phyloP scores from a whole-genome alignment of 2,329 filamentous ascomycete genomes.

The Chaetomiaceae sp. region DNA sequence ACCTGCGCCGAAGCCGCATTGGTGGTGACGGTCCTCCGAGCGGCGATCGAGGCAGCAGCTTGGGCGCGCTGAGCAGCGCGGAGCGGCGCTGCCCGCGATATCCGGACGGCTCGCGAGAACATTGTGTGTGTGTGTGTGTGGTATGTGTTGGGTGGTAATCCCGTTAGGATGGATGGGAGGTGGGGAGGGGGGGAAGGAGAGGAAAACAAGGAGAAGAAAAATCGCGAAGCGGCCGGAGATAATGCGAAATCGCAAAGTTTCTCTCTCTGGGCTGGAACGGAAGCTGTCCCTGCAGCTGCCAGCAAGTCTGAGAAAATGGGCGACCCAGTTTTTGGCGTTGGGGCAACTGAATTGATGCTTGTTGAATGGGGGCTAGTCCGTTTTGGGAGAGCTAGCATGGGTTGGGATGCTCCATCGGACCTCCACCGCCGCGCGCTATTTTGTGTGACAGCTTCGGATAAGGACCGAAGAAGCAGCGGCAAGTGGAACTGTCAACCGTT shows the following conservation, averaged over 20 bases:
- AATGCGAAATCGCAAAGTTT: slow-evolving; percentile 21
- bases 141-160: neutral
- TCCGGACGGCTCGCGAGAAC: slow-evolving; percentile 67
- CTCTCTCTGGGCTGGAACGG: neutral
- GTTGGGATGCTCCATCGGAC: slow-evolving; percentile 17
- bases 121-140: slow-evolving; percentile 46
- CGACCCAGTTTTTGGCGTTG: slow-evolving; percentile 27
- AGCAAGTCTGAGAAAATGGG: slow-evolving; percentile 21
- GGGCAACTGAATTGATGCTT: slow-evolving; percentile 25
- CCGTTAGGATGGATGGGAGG: neutral
- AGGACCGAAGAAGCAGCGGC: neutral
- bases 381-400: slow-evolving; percentile 17
- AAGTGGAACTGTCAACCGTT: slow-evolving; percentile 9
- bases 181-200: slow-evolving; percentile 5
- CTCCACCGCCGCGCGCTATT: slow-evolving; percentile 18
- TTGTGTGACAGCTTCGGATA: slow-evolving; percentile 17
- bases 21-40: slow-evolving; percentile 80
- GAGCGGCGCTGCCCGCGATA: slow-evolving; percentile 56
- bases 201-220: neutral
- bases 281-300: slow-evolving; percentile 11
- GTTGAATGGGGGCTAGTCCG: slow-evolving; percentile 24
- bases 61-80: slow-evolving; percentile 43
- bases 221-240: neutral
- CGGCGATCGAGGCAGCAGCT: slow-evolving; percentile 40
- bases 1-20: slow-evolving; percentile 89